Percentiles rank a stretch among this genome's conserved stretches.
phyloP scores from a whole-genome alignment of 2,329 filamentous ascomycete species.

The Pyrenophora teres region DNA sequence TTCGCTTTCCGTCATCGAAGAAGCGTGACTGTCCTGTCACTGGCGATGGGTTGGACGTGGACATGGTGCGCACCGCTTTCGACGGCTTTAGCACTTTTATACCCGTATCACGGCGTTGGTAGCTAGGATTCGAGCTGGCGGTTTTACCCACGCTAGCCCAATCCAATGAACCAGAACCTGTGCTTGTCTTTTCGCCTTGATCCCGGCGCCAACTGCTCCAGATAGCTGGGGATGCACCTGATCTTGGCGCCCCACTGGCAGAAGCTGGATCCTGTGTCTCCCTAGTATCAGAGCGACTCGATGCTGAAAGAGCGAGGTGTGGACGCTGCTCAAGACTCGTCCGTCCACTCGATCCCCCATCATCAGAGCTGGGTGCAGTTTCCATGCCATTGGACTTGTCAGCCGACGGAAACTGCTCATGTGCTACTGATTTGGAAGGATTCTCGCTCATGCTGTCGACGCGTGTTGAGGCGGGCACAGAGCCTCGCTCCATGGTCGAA shows the following conservation, averaged over 20 bases:
- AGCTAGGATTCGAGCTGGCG: conserved; percentile 61
- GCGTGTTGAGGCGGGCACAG: conserved; percentile 7
- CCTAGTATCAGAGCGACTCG: conserved; percentile 26
- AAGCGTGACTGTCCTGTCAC: conserved; percentile 51
- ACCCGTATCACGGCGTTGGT: conserved; percentile 70
- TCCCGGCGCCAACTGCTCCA: conserved; percentile 57
- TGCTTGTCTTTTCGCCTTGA: conserved; percentile 37
- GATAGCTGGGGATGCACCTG: conserved; percentile 50
- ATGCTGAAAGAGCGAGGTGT: conserved; percentile 23
- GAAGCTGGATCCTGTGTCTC: conserved; percentile 27
- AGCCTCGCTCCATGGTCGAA: conserved; percentile 4
- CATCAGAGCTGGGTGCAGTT: conserved; percentile 32
- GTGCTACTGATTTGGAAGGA: not conserved
- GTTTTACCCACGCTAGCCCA: conserved; percentile 61
- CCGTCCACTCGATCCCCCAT: conserved; percentile 33
- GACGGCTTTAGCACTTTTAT: conserved; percentile 91
- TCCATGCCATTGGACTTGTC: conserved; percentile 21
- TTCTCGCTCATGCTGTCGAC: conserved; percentile 3
- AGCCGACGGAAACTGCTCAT: conserved; percentile 8
- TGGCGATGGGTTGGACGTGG: conserved; percentile 37
- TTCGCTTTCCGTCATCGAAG: conserved; percentile 55
- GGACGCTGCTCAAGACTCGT: conserved; percentile 42
- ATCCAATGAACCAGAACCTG: conserved; percentile 51
- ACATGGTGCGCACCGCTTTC: conserved; percentile 63
- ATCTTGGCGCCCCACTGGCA: conserved; percentile 26